These are phyloP conservation scores for Chaetomium cochliodes DNA, from an alignment of 495 filamentous ascomycete genomes.

Conservation along the genomic window DNA sequence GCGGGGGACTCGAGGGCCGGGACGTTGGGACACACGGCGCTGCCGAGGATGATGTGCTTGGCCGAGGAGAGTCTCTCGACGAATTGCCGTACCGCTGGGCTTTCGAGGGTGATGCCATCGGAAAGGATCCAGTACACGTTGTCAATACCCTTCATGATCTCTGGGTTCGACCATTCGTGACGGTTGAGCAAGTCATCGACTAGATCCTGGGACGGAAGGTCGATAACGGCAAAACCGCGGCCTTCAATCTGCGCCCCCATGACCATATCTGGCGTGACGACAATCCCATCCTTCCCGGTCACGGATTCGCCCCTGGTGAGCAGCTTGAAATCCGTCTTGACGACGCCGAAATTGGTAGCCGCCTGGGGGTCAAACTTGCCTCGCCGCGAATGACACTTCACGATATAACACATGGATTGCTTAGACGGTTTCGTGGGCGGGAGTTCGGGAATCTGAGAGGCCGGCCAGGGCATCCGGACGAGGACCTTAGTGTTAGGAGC, in stretches of 20 bases:
- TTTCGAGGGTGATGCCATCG: constrained; percentile 54
- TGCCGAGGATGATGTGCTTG: constrained; percentile 73
- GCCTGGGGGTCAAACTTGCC: constrained; percentile 73
- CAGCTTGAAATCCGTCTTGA: constrained; percentile 49
- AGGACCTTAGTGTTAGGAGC: constrained; percentile 69
- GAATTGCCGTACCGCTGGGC: constrained; percentile 64
- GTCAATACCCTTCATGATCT: constrained; percentile 63
- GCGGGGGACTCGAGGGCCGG: constrained; percentile 65
- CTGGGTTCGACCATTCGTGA: constrained; percentile 67
- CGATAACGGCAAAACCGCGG: constrained; percentile 71
- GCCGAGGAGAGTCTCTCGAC: constrained; percentile 58
- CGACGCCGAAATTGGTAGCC: constrained; percentile 61
- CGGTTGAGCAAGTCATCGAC: constrained; percentile 64
- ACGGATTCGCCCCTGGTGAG: constrained; percentile 55
- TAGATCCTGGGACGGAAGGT: constrained; percentile 68
- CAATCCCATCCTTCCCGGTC: constrained; percentile 51
- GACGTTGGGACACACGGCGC: constrained; percentile 68
- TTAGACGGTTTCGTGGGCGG: constrained; percentile 62
- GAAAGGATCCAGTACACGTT: constrained; percentile 82
- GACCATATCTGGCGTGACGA: constrained; percentile 57
- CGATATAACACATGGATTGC: constrained; percentile 79
- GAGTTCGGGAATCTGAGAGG: constrained; percentile 58
- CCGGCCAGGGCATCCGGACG: constrained; percentile 81
- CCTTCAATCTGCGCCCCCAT: constrained; percentile 39
- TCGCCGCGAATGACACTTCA: constrained; percentile 68